Evolutionary conservation across 352 stramenopile species (phyloP).

Genomic region (Phytophthora hybrid): DNA sequence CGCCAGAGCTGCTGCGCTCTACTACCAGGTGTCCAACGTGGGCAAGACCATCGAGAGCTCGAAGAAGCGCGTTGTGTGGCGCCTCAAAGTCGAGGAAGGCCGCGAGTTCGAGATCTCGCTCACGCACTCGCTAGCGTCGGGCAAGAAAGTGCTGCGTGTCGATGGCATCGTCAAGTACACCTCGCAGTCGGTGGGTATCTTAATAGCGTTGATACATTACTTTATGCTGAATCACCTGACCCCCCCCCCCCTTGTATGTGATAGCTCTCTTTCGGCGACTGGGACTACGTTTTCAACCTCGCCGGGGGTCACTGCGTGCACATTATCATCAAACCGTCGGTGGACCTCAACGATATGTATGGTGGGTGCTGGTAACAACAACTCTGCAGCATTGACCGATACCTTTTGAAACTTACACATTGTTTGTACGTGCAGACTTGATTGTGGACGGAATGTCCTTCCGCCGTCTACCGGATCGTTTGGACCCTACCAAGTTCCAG

Average conservation of each 20-base stretch:
- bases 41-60: conserved; percentile 88
- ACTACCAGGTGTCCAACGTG: conserved; percentile 85
- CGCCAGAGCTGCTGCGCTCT: conserved; percentile 74
- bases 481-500: conserved; percentile 54
- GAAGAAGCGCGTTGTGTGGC: conserved; percentile 87
- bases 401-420: background rate
- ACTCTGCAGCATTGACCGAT: background rate
- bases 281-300: conserved; percentile 88
- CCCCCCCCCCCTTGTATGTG: background rate
- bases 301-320: conserved; percentile 79
- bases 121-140: conserved; percentile 82
- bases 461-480: conserved; percentile 72
- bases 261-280: conserved; percentile 83
- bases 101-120: conserved; percentile 87
- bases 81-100: conserved; percentile 82
- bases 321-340: conserved; percentile 87
- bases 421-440: conserved; percentile 51
- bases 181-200: conserved; percentile 63
- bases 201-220: background rate
- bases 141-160: conserved; percentile 83
- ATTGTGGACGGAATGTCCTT: conserved; percentile 87
- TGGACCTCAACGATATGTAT: conserved; percentile 91
- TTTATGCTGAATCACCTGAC: no score
- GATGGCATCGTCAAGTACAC: conserved; percentile 87
- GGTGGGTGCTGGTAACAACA: conserved; percentile 43